These are phyloP conservation scores for Dendrobium chrysotoxum DNA, from an alignment of 106 monocot genomes.

Conservation along the genomic window DNA sequence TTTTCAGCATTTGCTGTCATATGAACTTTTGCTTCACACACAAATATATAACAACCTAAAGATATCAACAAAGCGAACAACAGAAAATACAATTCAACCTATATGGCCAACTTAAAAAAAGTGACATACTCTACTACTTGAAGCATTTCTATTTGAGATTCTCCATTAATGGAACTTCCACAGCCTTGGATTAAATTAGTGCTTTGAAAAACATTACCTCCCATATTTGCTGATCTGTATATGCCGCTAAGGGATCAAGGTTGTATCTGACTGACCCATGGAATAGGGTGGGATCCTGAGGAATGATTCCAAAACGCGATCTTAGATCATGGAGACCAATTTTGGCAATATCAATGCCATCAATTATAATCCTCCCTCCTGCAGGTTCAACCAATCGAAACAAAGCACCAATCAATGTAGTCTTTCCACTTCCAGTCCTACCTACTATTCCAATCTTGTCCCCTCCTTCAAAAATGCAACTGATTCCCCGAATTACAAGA, in stretches of 20 bases:
- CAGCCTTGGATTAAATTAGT: background rate
- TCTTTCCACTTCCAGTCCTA: conserved; percentile 92
- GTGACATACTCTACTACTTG: background rate
- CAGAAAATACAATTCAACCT: background rate
- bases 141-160: background rate
- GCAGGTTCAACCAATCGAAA: conserved; percentile 89
- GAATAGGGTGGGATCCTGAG: conserved; percentile 96
- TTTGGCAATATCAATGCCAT: conserved; percentile 57
- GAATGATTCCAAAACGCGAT: conserved; percentile 79
- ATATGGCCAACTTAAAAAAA: background rate
- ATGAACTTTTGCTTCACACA: no score
- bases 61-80: background rate
- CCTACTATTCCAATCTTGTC: conserved; percentile 95
- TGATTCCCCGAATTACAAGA: conserved; percentile 68
- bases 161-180: background rate
- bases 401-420: conserved; percentile 77
- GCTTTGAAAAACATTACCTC: conserved; percentile 41
- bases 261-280: conserved; percentile 85
- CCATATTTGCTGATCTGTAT: conserved; percentile 80
- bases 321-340: conserved; percentile 95
- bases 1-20: no score
- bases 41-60: background rate
- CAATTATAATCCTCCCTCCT: conserved; percentile 71
- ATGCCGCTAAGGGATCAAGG: conserved; percentile 66
- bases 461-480: conserved; percentile 80